phyloP scores from a whole-genome alignment of 1,284 basidiomycete species.

The Rhodotorula sp. region DNA sequence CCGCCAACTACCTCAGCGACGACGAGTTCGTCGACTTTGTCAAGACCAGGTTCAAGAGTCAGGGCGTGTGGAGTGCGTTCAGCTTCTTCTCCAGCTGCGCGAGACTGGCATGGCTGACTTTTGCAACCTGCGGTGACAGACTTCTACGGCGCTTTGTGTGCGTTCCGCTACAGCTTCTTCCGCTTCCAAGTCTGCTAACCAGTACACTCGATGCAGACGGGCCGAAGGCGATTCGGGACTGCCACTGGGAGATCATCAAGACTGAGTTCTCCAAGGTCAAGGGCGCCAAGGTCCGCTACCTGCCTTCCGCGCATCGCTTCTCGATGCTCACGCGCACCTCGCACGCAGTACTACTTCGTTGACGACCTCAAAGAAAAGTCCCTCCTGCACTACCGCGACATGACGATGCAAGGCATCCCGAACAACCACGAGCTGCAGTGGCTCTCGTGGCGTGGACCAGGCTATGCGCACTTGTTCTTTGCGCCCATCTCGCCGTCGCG shows the following conservation, averaged over 20 bases:
- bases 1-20: constrained; percentile 22
- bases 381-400: constrained; percentile 40
- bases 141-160: constrained; percentile 38
- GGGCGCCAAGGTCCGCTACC: constrained; percentile 14
- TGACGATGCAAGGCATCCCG: constrained; percentile 42
- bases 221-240: constrained; percentile 33
- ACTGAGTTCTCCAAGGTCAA: constrained; percentile 37
- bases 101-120: not conserved
- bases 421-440: constrained; percentile 41
- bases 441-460: constrained; percentile 37
- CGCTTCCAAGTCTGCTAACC: not conserved
- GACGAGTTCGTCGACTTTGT: constrained; percentile 23
- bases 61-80: constrained; percentile 18
- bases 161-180: not conserved
- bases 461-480: constrained; percentile 43
- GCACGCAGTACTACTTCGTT: constrained; percentile 26
- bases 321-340: not conserved
- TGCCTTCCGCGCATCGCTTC: not conserved
- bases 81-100: not conserved
- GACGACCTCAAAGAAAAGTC: constrained; percentile 23
- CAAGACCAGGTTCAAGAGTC: constrained; percentile 14
- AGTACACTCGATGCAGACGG: constrained; percentile 11
- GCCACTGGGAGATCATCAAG: constrained; percentile 37
- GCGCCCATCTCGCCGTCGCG: constrained; percentile 39
- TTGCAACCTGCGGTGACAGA: not conserved